These are phyloP conservation scores for Gymnopilus dilepis DNA, from an alignment of 768 basidiomycete species.

Conservation along the genomic window DNA sequence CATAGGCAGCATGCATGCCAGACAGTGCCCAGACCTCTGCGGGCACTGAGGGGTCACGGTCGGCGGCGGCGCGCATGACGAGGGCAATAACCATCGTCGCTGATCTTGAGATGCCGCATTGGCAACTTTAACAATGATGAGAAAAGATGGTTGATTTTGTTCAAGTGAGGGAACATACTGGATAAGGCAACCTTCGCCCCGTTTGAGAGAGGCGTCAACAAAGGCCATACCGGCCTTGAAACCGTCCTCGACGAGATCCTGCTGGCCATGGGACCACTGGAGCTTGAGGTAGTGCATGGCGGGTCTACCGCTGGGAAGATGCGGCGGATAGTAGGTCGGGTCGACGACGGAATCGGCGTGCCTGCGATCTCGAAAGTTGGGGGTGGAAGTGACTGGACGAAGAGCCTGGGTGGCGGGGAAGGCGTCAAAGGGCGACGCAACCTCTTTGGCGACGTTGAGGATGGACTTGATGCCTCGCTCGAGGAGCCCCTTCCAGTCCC, in stretches of 20 bases:
- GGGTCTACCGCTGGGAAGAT: slow-evolving; percentile 72
- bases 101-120: slow-evolving; percentile 91
- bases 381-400: slow-evolving; percentile 71
- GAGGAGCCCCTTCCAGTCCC: slow-evolving; percentile 74
- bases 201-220: slow-evolving; percentile 74
- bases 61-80: slow-evolving; percentile 90
- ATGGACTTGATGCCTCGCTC: slow-evolving; percentile 79
- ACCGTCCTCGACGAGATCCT: slow-evolving; percentile 80
- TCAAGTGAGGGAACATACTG: slow-evolving; percentile 62
- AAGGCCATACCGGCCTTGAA: slow-evolving; percentile 84
- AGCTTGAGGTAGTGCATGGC: slow-evolving; percentile 89
- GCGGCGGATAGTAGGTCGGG: slow-evolving; percentile 68
- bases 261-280: slow-evolving; percentile 93
- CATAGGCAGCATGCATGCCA: slow-evolving; percentile 90
- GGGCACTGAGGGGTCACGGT: slow-evolving; percentile 66
- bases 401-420: slow-evolving; percentile 47
- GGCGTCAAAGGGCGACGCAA: slow-evolving; percentile 71
- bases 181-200: slow-evolving; percentile 81
- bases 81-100: slow-evolving; percentile 90
- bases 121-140: slow-evolving; percentile 63
- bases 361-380: slow-evolving; percentile 54
- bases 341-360: slow-evolving; percentile 32
- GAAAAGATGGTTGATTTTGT: slow-evolving; percentile 27
- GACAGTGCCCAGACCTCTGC: slow-evolving; percentile 79
- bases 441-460: slow-evolving; percentile 94